A percentile compares a stretch with the other conserved stretches of the same genome.
These are phyloP conservation scores for Monosporascus sp. DNA, from an alignment of 2,329 filamentous ascomycete genomes.

Conservation along the genomic window DNA sequence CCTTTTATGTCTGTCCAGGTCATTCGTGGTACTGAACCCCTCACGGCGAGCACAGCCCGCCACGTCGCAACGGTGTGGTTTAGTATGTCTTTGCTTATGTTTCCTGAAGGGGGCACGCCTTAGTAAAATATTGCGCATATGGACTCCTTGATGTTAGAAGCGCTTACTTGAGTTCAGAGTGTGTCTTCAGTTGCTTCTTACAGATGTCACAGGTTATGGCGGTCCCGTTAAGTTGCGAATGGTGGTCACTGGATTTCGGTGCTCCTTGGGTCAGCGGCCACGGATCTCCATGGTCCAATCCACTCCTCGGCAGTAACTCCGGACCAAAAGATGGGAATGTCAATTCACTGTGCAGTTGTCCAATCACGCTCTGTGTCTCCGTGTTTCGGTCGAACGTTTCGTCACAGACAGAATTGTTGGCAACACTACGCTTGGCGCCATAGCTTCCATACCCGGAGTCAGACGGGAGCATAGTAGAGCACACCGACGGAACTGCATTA, in stretches of 20 bases:
- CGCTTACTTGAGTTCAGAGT: conserved; percentile 50
- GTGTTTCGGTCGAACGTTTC: conserved; percentile 32
- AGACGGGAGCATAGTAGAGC: conserved; percentile 30
- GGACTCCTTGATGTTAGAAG: neutral
- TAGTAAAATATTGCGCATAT: conserved; percentile 6
- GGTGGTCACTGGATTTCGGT: conserved; percentile 2
- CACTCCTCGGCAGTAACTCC: conserved; percentile 9
- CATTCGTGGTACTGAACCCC: conserved; percentile 76
- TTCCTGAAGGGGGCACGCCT: conserved; percentile 50
- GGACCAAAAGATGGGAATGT: conserved; percentile 11
- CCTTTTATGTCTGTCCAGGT: conserved; percentile 72
- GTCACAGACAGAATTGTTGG: conserved; percentile 37
- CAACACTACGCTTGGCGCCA: conserved; percentile 34
- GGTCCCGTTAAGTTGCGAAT: conserved; percentile 8
- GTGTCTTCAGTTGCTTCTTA: conserved; percentile 38
- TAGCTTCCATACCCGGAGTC: conserved; percentile 45
- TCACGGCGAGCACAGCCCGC: conserved; percentile 50
- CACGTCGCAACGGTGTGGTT: conserved; percentile 57
- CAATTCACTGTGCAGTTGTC: conserved; percentile 24
- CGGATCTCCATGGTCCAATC: conserved; percentile 3
- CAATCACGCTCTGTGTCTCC: conserved; percentile 34
- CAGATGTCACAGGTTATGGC: conserved; percentile 35
- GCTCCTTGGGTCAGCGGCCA: conserved; percentile 11
- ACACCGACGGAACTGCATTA: conserved; percentile 31
- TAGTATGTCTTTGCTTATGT: conserved; percentile 64